Evolutionary conservation across 805 yeast genomes (phyloP).

Genomic region (Candida silvicultrix): DNA sequence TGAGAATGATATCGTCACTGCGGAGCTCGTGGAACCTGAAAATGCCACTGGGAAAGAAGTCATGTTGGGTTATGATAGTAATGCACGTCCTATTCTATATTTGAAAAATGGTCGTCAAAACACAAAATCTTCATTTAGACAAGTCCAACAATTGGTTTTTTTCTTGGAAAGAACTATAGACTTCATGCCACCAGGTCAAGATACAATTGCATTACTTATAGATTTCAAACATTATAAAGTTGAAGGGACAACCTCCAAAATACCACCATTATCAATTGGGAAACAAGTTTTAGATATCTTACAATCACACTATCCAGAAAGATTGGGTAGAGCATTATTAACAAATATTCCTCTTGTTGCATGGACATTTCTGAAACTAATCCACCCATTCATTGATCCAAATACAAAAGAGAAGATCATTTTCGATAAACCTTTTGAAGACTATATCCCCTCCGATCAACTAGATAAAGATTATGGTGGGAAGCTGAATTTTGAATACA

Average conservation of each 20-base stretch:
- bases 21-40: constrained; percentile 54
- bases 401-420: constrained; percentile 89
- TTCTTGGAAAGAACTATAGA: constrained; percentile 90
- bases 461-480: constrained; percentile 87
- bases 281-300: constrained; percentile 88
- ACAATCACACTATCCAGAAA: constrained; percentile 96
- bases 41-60: constrained; percentile 91
- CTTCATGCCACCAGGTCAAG: constrained; percentile 96
- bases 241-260: constrained; percentile 42
- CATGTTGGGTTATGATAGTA: constrained; percentile 84
- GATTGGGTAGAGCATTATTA: constrained; percentile 86
- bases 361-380: constrained; percentile 85
- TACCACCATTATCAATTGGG: constrained; percentile 86
- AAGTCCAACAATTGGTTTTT: constrained; percentile 92
- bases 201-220: constrained; percentile 81
- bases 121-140: constrained; percentile 83
- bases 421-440: constrained; percentile 80
- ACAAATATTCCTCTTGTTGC: constrained; percentile 93
- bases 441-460: constrained; percentile 77
- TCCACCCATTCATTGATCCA: constrained; percentile 95
- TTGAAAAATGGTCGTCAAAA: constrained; percentile 94
- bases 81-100: constrained; percentile 86
- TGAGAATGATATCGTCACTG: constrained; percentile 45
- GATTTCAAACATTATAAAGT: constrained; percentile 80
- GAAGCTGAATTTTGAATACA: constrained; percentile 71